phyloP scores from a whole-genome alignment of 495 filamentous ascomycete genomes.

The Durotheca rogersii region DNA sequence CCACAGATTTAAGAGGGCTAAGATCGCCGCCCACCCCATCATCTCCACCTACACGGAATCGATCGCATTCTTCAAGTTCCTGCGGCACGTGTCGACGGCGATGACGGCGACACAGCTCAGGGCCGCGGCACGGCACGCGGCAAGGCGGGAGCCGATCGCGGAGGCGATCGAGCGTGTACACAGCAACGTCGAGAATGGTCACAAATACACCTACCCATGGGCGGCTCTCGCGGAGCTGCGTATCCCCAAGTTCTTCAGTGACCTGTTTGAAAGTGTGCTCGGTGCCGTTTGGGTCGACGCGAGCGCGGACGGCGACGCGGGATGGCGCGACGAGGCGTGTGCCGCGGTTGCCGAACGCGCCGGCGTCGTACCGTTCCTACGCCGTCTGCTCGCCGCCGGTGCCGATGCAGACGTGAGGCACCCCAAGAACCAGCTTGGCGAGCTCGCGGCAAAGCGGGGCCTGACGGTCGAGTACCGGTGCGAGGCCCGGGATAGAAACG shows the following conservation, averaged over 20 bases:
- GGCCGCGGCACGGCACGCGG: conserved; percentile 51
- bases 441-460: conserved; percentile 46
- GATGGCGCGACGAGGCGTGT: conserved; percentile 55
- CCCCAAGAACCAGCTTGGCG: conserved; percentile 71
- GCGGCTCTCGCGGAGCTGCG: conserved; percentile 61
- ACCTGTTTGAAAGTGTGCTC: conserved; percentile 77
- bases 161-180: conserved; percentile 53
- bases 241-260: conserved; percentile 80
- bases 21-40: too few species aligned
- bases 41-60: too few species aligned
- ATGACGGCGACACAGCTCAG: conserved; percentile 45
- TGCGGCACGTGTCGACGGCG: conserved; percentile 56
- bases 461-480: conserved; percentile 54
- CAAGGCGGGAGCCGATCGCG: conserved; percentile 52
- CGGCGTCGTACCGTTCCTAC: conserved; percentile 65
- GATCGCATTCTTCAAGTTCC: conserved; percentile 66
- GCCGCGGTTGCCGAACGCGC: conserved; percentile 58
- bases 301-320: too few species aligned
- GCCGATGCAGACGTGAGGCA: conserved; percentile 67
- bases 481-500: conserved; percentile 20
- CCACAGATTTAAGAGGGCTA: not conserved
- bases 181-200: conserved; percentile 37
- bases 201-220: conserved; percentile 87
- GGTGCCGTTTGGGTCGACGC: conserved; percentile 88
- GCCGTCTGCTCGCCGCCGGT: conserved; percentile 56